Conservation (phyloP, 352 stramenopile genomes). For the Phytophthora pinifolia region DNA sequence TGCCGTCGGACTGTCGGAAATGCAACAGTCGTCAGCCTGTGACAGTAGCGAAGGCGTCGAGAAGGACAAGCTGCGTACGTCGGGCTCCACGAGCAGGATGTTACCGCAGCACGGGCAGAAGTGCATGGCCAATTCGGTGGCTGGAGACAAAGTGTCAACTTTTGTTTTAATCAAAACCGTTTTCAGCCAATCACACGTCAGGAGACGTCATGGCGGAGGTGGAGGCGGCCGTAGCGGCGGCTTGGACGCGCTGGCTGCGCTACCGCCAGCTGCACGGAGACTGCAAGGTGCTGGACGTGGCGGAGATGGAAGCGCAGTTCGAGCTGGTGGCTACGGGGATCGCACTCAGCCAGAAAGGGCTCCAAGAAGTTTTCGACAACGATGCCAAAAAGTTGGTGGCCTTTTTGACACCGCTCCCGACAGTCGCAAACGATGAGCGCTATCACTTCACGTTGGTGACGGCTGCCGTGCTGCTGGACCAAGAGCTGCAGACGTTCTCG, state of each 20-base stretch:
- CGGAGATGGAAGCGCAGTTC: slow-evolving; percentile 46
- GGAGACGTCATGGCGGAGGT: neutral
- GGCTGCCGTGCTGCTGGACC: slow-evolving; percentile 25
- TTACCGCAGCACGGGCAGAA: slow-evolving; percentile 91
- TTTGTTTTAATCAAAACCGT: neutral
- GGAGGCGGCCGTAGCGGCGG: slow-evolving; percentile 6
- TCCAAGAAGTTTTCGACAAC: slow-evolving; percentile 32
- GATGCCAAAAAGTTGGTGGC: slow-evolving; percentile 16
- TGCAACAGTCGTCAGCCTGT: slow-evolving; percentile 1
- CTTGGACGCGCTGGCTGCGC: slow-evolving; percentile 30
- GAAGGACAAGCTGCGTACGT: slow-evolving; percentile 38
- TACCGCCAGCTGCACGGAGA: slow-evolving; percentile 10
- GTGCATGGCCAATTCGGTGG: slow-evolving; percentile 51
- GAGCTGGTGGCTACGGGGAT: slow-evolving; percentile 51
- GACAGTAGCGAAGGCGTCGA: neutral
- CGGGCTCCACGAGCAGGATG: slow-evolving; percentile 88
- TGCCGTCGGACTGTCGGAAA: slow-evolving; percentile 65
- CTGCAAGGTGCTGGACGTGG: slow-evolving; percentile 3
- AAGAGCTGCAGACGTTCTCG: slow-evolving; percentile 21
- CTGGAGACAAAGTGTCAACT: no score
- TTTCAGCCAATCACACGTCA: slow-evolving; percentile 2
- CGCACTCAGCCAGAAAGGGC: slow-evolving; percentile 22
- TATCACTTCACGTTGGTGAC: slow-evolving; percentile 55
- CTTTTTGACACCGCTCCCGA: slow-evolving; percentile 45
- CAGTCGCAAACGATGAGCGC: slow-evolving; percentile 16